phyloP scores from a whole-genome alignment of 805 yeast species.

The Candida coleopterorum region DNA sequence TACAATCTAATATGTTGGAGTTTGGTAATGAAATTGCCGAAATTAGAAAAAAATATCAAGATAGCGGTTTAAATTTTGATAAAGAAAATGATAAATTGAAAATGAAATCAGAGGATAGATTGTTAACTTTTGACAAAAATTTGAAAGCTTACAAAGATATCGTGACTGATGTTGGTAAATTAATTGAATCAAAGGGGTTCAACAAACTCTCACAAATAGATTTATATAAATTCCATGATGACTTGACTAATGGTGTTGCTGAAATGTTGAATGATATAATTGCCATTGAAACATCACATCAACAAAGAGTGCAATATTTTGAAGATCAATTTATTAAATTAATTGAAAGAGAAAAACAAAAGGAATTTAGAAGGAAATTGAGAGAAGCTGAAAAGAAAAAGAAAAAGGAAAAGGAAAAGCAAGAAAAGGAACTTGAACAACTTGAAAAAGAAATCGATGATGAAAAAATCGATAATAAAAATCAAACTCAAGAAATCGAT shows the following conservation, averaged over 20 bases:
- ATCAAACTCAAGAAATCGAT: neutral
- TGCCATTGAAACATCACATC: constrained; percentile 26
- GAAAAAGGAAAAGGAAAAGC: constrained; percentile 3
- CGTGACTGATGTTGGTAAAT: constrained; percentile 23
- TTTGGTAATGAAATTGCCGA: constrained; percentile 43
- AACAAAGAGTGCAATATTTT: constrained; percentile 23
- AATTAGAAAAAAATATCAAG: constrained; percentile 39
- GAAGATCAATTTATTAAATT: constrained; percentile 24
- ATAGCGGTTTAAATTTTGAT: constrained; percentile 46
- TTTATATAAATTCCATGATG: constrained; percentile 22
- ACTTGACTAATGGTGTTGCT: constrained; percentile 21
- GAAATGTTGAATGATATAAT: constrained; percentile 26
- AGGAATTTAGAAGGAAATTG: constrained; percentile 28
- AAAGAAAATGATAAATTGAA: constrained; percentile 46
- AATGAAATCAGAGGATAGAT: constrained; percentile 20
- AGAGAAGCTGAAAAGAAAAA: constrained; percentile 15
- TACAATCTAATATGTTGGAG: constrained; percentile 42
- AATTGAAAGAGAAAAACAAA: constrained; percentile 26
- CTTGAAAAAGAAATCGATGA: neutral
- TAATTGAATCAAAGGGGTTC: constrained; percentile 17
- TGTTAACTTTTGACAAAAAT: constrained; percentile 22
- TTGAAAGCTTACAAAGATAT: constrained; percentile 22
- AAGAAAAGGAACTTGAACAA: constrained; percentile 1
- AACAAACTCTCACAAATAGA: constrained; percentile 18
- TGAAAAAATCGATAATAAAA: neutral